Conservation (phyloP, 225 moss, liverwort and hornwort species). For the Antitrichia curtipendula region DNA sequence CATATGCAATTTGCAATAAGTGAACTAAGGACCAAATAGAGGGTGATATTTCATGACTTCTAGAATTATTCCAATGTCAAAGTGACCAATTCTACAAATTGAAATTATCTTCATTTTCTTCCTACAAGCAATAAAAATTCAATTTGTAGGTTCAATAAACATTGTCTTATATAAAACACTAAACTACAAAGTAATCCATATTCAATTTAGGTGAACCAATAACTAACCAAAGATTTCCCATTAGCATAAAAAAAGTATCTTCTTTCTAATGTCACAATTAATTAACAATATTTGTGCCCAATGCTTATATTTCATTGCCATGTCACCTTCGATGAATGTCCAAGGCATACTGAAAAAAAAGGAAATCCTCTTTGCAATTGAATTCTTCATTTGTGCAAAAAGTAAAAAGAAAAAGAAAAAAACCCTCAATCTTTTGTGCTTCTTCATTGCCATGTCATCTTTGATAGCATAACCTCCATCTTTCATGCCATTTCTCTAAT, state of each 20-base stretch:
- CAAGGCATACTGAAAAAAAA: too few relatives aligned
- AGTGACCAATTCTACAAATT: not conserved
- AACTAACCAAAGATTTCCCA: not conserved
- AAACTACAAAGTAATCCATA: too few relatives aligned
- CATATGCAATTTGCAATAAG: rapidly evolving
- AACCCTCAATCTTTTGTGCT: not conserved
- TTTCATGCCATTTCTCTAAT: not conserved
- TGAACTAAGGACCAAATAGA: not conserved
- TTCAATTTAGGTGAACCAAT: not conserved
- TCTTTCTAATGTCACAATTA: too few relatives aligned
- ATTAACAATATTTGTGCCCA: not conserved
- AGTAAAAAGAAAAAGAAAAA: too few relatives aligned
- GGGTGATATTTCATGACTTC: too few relatives aligned
- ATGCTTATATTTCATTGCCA: too few relatives aligned
- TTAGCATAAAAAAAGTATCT: too few relatives aligned
- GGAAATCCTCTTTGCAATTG: not conserved
- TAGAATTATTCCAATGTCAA: not conserved
- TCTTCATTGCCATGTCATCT: not conserved
- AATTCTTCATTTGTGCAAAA: not conserved
- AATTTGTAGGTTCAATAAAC: too few relatives aligned
- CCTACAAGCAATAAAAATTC: too few relatives aligned
- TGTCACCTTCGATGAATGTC: not conserved
- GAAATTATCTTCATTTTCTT: not conserved
- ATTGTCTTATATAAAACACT: too few relatives aligned
- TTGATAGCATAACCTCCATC: too few relatives aligned